Percentiles rank a stretch among this genome's conserved stretches.
Conservation (phyloP, 768 basidiomycete species). For the Amanita pseudoporphyria region DNA sequence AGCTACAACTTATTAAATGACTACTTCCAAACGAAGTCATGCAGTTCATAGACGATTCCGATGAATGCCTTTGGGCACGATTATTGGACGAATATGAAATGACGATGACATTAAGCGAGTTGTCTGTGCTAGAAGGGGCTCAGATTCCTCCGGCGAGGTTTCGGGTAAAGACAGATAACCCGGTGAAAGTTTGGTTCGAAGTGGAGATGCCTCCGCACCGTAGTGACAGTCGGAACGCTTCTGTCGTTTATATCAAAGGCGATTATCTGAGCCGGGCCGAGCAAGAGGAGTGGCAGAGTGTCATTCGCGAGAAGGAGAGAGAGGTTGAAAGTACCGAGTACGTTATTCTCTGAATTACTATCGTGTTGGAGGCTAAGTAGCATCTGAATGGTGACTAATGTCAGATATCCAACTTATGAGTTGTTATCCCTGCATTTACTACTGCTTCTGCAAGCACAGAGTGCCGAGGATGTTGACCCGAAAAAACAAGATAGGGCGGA, state of each 20-base stretch:
- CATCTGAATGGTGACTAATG: neutral
- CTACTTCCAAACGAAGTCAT: constrained; percentile 53
- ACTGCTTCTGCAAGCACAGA: constrained; percentile 38
- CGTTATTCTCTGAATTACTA: constrained; percentile 5
- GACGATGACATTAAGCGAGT: neutral
- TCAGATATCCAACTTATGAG: constrained; percentile 54
- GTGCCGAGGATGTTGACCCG: neutral
- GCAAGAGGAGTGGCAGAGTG: constrained; percentile 38
- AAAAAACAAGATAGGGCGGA: neutral
- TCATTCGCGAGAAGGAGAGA: constrained; percentile 26
- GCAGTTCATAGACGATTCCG: constrained; percentile 25
- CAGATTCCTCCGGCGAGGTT: neutral
- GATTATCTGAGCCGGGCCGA: constrained; percentile 33
- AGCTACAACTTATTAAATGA: constrained; percentile 49
- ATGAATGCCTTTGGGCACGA: constrained; percentile 14
- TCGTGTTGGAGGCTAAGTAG: neutral
- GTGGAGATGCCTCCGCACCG: constrained; percentile 6
- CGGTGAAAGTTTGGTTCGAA: constrained; percentile 9
- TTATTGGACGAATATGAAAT: constrained; percentile 5
- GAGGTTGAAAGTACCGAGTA: constrained; percentile 28
- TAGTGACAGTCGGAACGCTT: no score
- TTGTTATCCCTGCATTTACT: constrained; percentile 48
- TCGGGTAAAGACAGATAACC: constrained; percentile 13
- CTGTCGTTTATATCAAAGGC: constrained; percentile 33
- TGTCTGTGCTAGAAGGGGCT: neutral